phyloP scores from a whole-genome alignment of 1,139 yeast genomes.

The Keqinozyma sinolaborantium region DNA sequence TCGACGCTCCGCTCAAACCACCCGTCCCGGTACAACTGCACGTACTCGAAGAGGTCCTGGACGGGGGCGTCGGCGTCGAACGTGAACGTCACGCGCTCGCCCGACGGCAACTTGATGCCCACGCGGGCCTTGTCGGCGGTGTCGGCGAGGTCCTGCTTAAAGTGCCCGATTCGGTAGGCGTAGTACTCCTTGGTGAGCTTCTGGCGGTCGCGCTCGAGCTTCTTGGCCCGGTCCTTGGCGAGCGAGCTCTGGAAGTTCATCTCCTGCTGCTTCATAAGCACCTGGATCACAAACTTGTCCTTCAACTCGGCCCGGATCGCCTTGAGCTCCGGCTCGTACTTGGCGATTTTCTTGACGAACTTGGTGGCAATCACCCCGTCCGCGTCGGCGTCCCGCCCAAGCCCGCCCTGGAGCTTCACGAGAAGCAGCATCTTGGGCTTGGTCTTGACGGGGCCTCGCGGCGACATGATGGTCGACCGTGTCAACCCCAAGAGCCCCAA shows the following conservation, averaged over 20 bases:
- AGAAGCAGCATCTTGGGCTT: conserved; percentile 58
- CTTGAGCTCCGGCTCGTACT: conserved; percentile 60
- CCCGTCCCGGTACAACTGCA: conserved; percentile 37
- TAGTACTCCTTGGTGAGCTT: conserved; percentile 26
- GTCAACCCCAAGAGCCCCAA: conserved; percentile 66
- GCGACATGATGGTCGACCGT: conserved; percentile 51
- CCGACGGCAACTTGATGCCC: conserved; percentile 56
- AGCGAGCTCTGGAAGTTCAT: conserved; percentile 71
- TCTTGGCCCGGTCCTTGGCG: conserved; percentile 47
- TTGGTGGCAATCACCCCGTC: conserved; percentile 30
- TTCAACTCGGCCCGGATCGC: conserved; percentile 59
- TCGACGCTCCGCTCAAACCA: conserved; percentile 36
- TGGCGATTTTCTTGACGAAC: conserved; percentile 41
- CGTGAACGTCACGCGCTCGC: conserved; percentile 44
- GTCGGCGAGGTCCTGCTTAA: conserved; percentile 19
- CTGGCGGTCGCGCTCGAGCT: conserved; percentile 21
- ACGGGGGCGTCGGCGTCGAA: conserved; percentile 45
- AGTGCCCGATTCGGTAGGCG: conserved; percentile 48
- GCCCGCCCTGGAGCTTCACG: conserved; percentile 64
- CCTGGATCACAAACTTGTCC: conserved; percentile 57
- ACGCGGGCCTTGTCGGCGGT: conserved; percentile 36
- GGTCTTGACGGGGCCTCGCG: conserved; percentile 53
- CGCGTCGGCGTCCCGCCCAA: conserved; percentile 22
- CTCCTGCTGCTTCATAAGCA: conserved; percentile 71
- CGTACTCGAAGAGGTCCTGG: conserved; percentile 58